Conservation (phyloP, 768 basidiomycete genomes). For the Amanita jacksonii region DNA sequence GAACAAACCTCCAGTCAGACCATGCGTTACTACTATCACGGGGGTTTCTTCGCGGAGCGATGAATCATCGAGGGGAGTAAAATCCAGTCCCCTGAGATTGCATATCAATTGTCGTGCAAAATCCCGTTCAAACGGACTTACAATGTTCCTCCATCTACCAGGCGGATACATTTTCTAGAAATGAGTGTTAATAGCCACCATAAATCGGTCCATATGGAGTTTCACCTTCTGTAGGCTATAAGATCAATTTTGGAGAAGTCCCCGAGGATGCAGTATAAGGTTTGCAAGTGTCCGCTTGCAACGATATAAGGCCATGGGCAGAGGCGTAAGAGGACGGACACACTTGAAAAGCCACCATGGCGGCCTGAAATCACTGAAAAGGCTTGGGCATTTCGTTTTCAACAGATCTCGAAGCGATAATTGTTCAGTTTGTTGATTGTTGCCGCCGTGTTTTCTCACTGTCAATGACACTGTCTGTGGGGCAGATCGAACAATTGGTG, state of each 20-base stretch:
- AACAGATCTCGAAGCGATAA: constrained; percentile 30
- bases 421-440: constrained; percentile 24
- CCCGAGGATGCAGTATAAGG: constrained; percentile 48
- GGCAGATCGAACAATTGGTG: constrained; percentile 29
- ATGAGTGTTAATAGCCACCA: neutral
- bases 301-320: neutral
- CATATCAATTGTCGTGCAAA: too few species aligned
- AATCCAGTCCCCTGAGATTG: constrained; percentile 59
- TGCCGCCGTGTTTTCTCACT: constrained; percentile 23
- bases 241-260: constrained; percentile 49
- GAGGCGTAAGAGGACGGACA: constrained; percentile 11
- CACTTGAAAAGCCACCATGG: constrained; percentile 43
- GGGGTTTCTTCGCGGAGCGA: constrained; percentile 31
- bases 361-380: constrained; percentile 33
- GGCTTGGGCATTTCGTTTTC: constrained; percentile 31
- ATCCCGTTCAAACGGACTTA: constrained; percentile 21
- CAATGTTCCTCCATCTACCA: constrained; percentile 60
- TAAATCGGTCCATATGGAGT: neutral
- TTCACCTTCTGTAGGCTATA: constrained; percentile 48
- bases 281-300: constrained; percentile 56
- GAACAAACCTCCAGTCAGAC: constrained; percentile 40
- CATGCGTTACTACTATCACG: constrained; percentile 50
- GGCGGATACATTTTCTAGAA: constrained; percentile 35
- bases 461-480: constrained; percentile 26
- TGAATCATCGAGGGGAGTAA: constrained; percentile 38